These are phyloP conservation scores for Myxozyma monticola DNA, from an alignment of 805 yeast species.

Conservation along the genomic window DNA sequence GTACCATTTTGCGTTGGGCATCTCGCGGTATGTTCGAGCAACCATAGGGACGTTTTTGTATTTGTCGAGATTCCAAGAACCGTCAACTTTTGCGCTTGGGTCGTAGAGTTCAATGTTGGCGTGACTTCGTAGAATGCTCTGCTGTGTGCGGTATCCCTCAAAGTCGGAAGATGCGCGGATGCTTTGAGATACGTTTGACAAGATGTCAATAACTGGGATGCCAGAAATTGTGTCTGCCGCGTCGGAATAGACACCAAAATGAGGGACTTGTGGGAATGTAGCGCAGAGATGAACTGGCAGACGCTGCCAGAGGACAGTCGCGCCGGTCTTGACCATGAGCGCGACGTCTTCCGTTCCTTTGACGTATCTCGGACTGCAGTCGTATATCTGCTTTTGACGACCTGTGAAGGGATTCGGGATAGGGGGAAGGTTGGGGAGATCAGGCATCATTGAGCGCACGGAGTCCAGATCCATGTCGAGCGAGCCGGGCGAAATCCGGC, in stretches of 20 bases:
- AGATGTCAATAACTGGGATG: conserved; percentile 38
- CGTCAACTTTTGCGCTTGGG: conserved; percentile 12
- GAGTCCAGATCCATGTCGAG: no score
- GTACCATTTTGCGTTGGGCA: conserved; percentile 40
- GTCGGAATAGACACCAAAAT: conserved; percentile 41
- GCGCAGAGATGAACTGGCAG: conserved; percentile 42
- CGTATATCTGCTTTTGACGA: no score
- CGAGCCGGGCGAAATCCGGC: no score
- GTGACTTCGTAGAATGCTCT: conserved; percentile 32
- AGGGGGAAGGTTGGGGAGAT: no score
- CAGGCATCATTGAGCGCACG: no score
- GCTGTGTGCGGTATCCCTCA: conserved; percentile 35
- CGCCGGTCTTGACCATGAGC: conserved; percentile 42
- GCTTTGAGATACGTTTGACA: conserved; percentile 27
- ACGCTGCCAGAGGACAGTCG: conserved; percentile 39
- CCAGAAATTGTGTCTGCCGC: conserved; percentile 38
- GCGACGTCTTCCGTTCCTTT: conserved; percentile 34
- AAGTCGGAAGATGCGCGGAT: conserved; percentile 24
- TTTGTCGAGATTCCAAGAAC: conserved; percentile 41
- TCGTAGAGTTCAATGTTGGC: conserved; percentile 30
- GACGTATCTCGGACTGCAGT: no score
- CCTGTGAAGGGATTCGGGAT: no score
- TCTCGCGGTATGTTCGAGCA: conserved; percentile 37
- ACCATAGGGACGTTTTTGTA: conserved; percentile 43
- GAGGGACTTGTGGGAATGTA: conserved; percentile 38